phyloP scores from a whole-genome alignment of 2,329 filamentous ascomycete species.

The Clonostachys solani region DNA sequence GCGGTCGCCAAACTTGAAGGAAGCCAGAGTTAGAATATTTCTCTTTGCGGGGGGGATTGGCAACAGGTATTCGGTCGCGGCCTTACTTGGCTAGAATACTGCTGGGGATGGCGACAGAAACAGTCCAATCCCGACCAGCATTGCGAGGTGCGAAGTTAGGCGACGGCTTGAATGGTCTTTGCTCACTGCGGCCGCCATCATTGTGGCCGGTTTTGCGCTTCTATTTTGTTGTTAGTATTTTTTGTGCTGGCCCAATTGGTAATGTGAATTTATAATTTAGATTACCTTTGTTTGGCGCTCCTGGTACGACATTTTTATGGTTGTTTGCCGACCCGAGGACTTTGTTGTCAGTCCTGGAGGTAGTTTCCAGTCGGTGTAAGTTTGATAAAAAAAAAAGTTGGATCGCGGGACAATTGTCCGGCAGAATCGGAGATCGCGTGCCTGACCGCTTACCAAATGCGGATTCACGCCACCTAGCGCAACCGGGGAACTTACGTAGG shows the following conservation, averaged over 20 bases:
- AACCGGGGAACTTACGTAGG: no score
- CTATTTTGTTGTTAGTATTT: conserved; percentile 19
- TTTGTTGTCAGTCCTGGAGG: no score
- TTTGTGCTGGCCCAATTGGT: neutral
- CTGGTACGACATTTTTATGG: conserved; percentile 20
- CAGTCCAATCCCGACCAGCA: conserved; percentile 64
- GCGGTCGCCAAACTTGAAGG: conserved; percentile 59
- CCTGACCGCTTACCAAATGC: conserved; percentile 5
- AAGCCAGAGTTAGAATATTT: neutral
- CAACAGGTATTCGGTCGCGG: neutral
- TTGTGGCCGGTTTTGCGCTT: conserved; percentile 45
- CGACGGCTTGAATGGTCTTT: conserved; percentile 59
- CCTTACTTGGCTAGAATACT: conserved; percentile 71
- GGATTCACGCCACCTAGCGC: neutral
- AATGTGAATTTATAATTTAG: neutral
- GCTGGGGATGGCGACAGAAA: conserved; percentile 74
- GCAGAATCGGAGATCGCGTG: conserved; percentile 2
- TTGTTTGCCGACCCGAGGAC: neutral
- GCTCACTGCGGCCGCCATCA: conserved; percentile 22
- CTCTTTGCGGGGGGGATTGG: neutral
- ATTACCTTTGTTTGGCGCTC: conserved; percentile 24
- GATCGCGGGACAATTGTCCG: conserved; percentile 1
- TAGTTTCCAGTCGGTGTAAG: no score
- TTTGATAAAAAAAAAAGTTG: conserved; percentile 3
- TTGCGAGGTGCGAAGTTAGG: conserved; percentile 61